Base-by-base conservation (phyloP, 148 eudicot species). In the Talinum fruticosum region DNA sequence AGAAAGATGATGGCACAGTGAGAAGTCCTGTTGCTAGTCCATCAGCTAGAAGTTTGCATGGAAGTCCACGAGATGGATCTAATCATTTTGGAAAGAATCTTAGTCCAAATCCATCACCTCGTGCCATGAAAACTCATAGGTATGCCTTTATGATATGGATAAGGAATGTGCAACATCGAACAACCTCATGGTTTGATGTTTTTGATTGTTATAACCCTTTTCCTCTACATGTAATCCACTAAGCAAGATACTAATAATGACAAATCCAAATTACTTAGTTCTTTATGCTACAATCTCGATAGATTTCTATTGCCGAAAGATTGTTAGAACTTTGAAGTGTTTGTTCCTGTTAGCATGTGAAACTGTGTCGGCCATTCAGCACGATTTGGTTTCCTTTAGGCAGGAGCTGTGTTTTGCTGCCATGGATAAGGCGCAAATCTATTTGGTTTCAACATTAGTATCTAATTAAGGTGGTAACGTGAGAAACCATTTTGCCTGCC, bases 21-120 rank as follows among this genome's bases (percentile, higher is more conserved):
- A 88, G 77, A 81, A 93, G 84, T 82, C 87, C 95, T 72, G 86
- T 81, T 82, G 87, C 70, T 44, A 91, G 94, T 82, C 94, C 97
- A 54, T 84, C 89, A 64, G 86, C 74, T 59, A 82, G 82, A 75
- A 87, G 84, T 75, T 80, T 86, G 62, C 79, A 69, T 21, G 82
- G 51, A 38, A 90, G 89, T 84, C 89, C 91, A 74, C 85, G 76
- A 35, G 84, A 86, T 65, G 88, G 77, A 49, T 75, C 75, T 28
- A 83, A 83, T 57, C 88, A 80, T 65, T 77, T 67, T 74, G 81
- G 73, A 28, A 83, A 82, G 79, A 82, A 77, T 57, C 26, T 78
- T 57, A 76, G 57, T 73, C 76, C 84, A 57, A 88, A 86, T 87
- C 84, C 86, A 65, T 94, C 98, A 72, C 90, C 92, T 16, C 88